Evolutionary conservation across 805 yeast genomes (phyloP), one percentile per base, ranked within the genome.

Genomic region (Metschnikowia santaceciliae): DNA sequence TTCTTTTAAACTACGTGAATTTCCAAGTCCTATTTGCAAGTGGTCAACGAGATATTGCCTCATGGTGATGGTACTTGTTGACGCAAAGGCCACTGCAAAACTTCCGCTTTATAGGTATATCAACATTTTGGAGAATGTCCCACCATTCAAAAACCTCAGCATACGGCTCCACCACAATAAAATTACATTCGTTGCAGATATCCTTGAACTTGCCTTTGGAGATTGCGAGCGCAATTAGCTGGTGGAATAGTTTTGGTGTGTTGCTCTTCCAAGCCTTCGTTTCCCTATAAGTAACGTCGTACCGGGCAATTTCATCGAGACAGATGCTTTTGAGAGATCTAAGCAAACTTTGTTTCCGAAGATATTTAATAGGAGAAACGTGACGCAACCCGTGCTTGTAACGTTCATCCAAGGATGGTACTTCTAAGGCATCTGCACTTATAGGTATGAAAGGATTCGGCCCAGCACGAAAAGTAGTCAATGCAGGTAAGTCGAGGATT

Each of bases 121-220:
- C 61, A 35, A 65, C 70, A 50, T 82, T 77, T 36, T 71, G 75
- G 46, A 77, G 70, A 43, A 81, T 70, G 57, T 83, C 83, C 88
- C 88, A 83, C 87, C 87, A 83, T 60, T 83, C 88, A 53, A 77
- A 61, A 1, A 77, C 72, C 56, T 82, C 84, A 0, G 86, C 87
- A 13, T 75, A 71, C 2, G 84, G 79, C 49, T 81, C 83, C 6
- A 81, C 76, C 3, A 77, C 69, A n/a, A 75, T 67, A 3, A 63
- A 51, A 6, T 70, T 64, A 62, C 88, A 83, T 39, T 70, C 68
- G 3, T 81, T 77, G 60, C 88, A 83, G 0, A 72, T 67, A 52
- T 81, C 84, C 14, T 76, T 74, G 56, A 74, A 72, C 48, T 67
- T 66, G 0, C 77, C 86, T 55, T 76, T 76, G 30, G 76, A 72